A percentile compares a stretch with the other conserved stretches of the same genome.
These are phyloP conservation scores for Metarhizium robertsii DNA, from an alignment of 2,329 filamentous ascomycete species.

Conservation along the genomic window DNA sequence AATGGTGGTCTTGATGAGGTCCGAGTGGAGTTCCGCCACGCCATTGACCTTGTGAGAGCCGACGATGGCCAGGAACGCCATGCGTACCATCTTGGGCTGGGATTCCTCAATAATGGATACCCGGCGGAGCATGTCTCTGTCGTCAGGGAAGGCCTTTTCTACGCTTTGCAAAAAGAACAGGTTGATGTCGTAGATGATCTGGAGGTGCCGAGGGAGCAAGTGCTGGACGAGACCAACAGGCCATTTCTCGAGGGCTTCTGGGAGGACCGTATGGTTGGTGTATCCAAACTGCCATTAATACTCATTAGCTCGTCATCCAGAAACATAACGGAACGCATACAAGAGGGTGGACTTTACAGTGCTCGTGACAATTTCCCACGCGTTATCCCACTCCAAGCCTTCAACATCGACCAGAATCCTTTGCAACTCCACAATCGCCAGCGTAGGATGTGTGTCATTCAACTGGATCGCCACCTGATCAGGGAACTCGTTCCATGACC, in stretches of 20 bases:
- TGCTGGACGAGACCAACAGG: constrained; percentile 88
- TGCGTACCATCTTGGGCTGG: constrained; percentile 94
- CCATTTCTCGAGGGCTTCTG: constrained; percentile 97
- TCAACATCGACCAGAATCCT: constrained; percentile 85
- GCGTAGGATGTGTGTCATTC: constrained; percentile 94
- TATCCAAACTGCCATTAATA: constrained; percentile 63
- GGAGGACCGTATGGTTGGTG: constrained; percentile 96
- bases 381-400: constrained; percentile 85
- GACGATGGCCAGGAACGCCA: constrained; percentile 91
- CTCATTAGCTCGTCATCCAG: neutral
- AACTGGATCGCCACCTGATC: constrained; percentile 96
- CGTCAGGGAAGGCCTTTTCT: constrained; percentile 82
- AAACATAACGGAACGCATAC: neutral
- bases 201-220: constrained; percentile 83
- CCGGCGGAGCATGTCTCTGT: constrained; percentile 72
- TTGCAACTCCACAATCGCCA: constrained; percentile 92
- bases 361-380: constrained; percentile 70
- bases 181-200: constrained; percentile 99
- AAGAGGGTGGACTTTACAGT: constrained; percentile 39
- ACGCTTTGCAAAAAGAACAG: constrained; percentile 84
- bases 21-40: constrained; percentile 93
- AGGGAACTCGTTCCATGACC: constrained; percentile 83
- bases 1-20: constrained; percentile 97
- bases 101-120: constrained; percentile 99
- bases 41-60: constrained; percentile 99